Base-by-base conservation (phyloP, 176 grass and related monocot genomes). In the Oryza punctata region DNA sequence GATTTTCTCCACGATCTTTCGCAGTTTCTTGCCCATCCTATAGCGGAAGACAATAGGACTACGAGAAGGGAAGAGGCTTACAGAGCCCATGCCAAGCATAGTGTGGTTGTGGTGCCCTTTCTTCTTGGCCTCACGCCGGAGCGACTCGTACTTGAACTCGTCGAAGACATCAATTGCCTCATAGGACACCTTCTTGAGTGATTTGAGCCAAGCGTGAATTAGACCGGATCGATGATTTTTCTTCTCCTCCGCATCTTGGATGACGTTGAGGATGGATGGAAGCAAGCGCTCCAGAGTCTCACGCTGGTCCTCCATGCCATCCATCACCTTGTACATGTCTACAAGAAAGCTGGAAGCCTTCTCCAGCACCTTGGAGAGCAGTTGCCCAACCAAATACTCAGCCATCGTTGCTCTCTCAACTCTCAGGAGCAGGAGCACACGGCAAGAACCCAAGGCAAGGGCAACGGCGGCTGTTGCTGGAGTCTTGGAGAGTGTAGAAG, bases 11-110 rank as follows among this genome's bases (percentile, higher is more conserved):
- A 89, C 12, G 41, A 92, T 72, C 32, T 63, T 78, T 10, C 67
- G 61, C 6, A 92, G 14, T n/a, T 88, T 92, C 73, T 69, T 85
- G 7, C 82, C 82, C 73, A 85, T 85, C 63, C 73, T 85, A 11
- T 14, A 76, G 0, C 82, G 78, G 26, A 92, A 70, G 32, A 75
- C 0, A 45, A 79, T 47, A 0, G 81, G 50, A 0, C 79, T 88
- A 5, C 21, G 18, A 41, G 21, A 2, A 40, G 69, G 67, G 59
- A 75, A 79, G 28, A 28, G 13, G 23, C 71, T 46, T 49, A 69
- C 15, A 1, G 3, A 69, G 18, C 59, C 32, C 11, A 41, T 68
- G 45, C 45, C 63, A 5, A 27, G 44, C 30, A 3, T 84, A 18
- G 2, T 8, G 37, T 38, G 15, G 46, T 84, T 8, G 37, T 0